Evolutionary conservation across 331 rosid species (phyloP).

Genomic region (Telfairia occidentalis): DNA sequence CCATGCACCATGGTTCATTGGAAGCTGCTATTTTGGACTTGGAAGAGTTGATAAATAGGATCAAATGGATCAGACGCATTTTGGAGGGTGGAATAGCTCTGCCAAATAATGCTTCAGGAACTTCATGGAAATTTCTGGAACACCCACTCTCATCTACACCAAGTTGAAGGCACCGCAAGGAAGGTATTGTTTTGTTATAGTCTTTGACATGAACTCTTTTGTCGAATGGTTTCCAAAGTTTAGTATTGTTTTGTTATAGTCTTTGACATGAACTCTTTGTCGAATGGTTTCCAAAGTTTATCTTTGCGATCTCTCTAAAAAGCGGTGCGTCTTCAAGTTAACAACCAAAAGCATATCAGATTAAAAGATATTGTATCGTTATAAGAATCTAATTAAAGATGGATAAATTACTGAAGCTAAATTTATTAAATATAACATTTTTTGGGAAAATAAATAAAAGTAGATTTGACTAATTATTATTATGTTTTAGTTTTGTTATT

Average conservation of each 20-base stretch:
- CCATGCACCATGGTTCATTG: conserved; percentile 31
- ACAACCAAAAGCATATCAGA: background rate
- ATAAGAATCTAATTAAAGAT: too few species aligned
- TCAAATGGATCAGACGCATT: conserved; percentile 56
- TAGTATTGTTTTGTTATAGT: background rate
- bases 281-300: background rate
- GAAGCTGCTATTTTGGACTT: conserved; percentile 61
- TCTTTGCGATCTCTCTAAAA: background rate
- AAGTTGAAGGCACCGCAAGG: too few species aligned
- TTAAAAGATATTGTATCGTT: too few species aligned
- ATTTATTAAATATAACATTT: too few species aligned
- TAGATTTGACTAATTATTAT: too few species aligned
- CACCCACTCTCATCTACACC: conserved; percentile 23
- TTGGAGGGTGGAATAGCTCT: conserved; percentile 34
- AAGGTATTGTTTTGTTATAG: background rate
- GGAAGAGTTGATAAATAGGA: conserved; percentile 60
- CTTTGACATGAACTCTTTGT: background rate
- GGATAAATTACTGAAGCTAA: background rate
- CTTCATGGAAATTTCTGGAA: conserved; percentile 46
- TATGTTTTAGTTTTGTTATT: too few species aligned
- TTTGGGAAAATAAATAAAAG: too few species aligned
- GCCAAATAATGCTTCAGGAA: conserved; percentile 19
- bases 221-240: background rate
- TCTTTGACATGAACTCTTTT: background rate
- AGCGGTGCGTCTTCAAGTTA: background rate